Evolutionary conservation across 2,329 filamentous ascomycete genomes (phyloP), one percentile per base, ranked within the genome.

Genomic region (Colletotrichum sp.): DNA sequence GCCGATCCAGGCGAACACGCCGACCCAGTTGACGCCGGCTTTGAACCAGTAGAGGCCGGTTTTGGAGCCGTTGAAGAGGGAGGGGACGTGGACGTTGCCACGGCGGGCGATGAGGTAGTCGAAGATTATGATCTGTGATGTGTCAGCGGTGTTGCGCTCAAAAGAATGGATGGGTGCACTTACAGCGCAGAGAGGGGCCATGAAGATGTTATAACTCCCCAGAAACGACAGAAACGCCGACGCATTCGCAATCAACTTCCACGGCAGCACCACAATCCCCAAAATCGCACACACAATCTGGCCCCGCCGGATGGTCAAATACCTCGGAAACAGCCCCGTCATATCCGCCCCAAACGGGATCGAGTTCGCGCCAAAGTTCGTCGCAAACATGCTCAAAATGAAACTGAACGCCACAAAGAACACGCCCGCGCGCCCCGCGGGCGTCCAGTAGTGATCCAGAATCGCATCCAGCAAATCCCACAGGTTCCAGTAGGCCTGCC

Each of bases 401-500:
- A 80, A 82, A 26, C 78, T 75, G 8, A 81, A 65, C 2, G 79
- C 71, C 2, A 68, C 82, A 21, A 86, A 82, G 68, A 85, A 84
- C 36, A 85, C 81, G 2, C 81, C 84, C 0, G 81, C 79, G 5
- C 84, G 78, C 3, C 79, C 79, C 4, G 78, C 81, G 2, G 82
- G 78, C 4, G 76, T 81, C 78, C 83, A 84, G 28, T 83, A 79
- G 70, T 83, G 82, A 48, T 85, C 84, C 8, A 86, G 78, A 16
- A 86, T 84, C 12, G 82, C 80, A 9, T 83, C 81, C 4, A 85
- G 79, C 8, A 85, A 76, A 55, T 84, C 83, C 79, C 83, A 84
- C 9, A 82, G 78, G 39, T 85, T 85, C 83, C 84, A 85, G 76
- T 83, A 84, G 5, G 81, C 84, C 79, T 83, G 55, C 75, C 86